Evolutionary conservation across 1,284 basidiomycete genomes (phyloP).

Genomic region (Golubevia pallescens): DNA sequence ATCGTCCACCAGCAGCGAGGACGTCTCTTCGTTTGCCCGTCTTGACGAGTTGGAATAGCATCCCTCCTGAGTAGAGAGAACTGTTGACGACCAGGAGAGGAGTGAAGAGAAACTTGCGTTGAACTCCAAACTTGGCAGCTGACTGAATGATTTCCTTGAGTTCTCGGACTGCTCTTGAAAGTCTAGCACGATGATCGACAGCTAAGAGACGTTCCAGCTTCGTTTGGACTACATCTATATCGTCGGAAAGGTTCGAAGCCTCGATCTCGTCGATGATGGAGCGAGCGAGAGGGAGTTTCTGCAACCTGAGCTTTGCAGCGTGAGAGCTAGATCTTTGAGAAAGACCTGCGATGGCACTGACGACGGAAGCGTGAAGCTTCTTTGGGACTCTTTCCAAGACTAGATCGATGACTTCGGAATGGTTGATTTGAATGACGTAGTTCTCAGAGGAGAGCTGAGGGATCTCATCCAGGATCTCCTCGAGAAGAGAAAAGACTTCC

Average conservation of each 20-base stretch:
- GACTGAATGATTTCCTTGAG: conserved; percentile 74
- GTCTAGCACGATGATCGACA: conserved; percentile 27
- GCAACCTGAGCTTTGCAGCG: conserved; percentile 36
- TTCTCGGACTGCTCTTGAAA: conserved; percentile 65
- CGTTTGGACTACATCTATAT: conserved; percentile 30
- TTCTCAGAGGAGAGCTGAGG: conserved; percentile 47
- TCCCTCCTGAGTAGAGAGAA: conserved; percentile 74
- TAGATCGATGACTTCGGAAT: conserved; percentile 39
- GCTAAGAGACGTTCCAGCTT: conserved; percentile 39
- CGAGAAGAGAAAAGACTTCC: conserved; percentile 50
- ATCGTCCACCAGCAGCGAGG: conserved; percentile 80
- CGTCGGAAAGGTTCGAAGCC: conserved; percentile 36
- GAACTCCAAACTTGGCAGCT: conserved; percentile 72
- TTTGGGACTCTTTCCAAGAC: conserved; percentile 50
- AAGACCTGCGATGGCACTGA: conserved; percentile 28
- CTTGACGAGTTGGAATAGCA: conserved; percentile 77
- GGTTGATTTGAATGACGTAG: conserved; percentile 59
- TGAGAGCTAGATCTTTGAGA: conserved; percentile 26
- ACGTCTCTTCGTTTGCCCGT: conserved; percentile 75
- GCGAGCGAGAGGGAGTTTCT: conserved; percentile 36
- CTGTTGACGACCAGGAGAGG: conserved; percentile 72
- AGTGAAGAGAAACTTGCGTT: conserved; percentile 72
- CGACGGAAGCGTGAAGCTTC: conserved; percentile 36
- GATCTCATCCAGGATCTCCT: conserved; percentile 54
- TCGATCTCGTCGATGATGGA: conserved; percentile 60